A percentile compares a stretch with the other conserved stretches of the same genome.
Conservation (phyloP, 192 early-diverging fungal genomes). For the Paraglomus brasilianum region DNA sequence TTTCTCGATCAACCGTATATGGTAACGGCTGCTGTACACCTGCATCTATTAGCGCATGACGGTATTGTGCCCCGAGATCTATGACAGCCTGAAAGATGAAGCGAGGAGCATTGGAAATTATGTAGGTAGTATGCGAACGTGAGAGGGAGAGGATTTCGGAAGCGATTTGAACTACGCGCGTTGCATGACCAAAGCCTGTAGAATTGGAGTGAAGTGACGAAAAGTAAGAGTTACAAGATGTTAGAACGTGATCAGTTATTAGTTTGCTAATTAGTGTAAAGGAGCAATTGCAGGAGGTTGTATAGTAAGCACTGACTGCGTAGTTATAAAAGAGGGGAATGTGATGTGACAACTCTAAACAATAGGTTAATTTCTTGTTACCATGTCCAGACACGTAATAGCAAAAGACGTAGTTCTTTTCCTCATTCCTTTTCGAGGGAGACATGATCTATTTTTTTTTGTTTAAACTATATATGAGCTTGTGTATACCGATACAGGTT, state of each 20-base stretch:
- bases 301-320: too few species aligned
- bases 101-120: conserved; percentile 54
- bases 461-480: too few species aligned
- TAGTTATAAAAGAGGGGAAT: too few species aligned
- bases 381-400: conserved; percentile 61
- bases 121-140: conserved; percentile 48
- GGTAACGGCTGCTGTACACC: conserved; percentile 63
- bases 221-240: neutral
- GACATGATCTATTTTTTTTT: too few species aligned
- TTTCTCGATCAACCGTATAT: conserved; percentile 56
- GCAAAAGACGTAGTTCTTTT: conserved; percentile 48
- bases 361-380: conserved; percentile 36
- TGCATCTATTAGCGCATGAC: conserved; percentile 57
- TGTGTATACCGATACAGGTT: too few species aligned
- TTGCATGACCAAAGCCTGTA: conserved; percentile 62
- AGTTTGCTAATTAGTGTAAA: neutral
- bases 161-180: conserved; percentile 56
- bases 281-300: too few species aligned
- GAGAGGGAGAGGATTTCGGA: conserved; percentile 45
- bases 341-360: neutral
- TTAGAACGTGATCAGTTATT: neutral
- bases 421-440: neutral
- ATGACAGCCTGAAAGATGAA: conserved; percentile 60
- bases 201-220: neutral
- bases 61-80: conserved; percentile 48